Evolutionary conservation across 805 yeast genomes (phyloP), one percentile per base, ranked within the genome.

Genomic region (Cyberlindnera americana): DNA sequence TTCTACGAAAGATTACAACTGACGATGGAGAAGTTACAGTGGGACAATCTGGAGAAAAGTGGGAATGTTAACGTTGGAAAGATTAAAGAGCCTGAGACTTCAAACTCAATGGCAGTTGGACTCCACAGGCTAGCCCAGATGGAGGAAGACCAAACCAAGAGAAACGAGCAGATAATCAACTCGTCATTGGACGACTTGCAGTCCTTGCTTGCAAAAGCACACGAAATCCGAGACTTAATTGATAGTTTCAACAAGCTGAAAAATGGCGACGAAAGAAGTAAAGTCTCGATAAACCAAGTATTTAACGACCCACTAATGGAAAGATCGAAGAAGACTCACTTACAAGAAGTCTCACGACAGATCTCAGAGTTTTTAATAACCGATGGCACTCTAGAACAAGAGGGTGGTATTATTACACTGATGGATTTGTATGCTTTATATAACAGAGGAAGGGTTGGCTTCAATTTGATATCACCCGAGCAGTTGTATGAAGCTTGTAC

Each of bases 141-240:
- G 12, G 77, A 80, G 36, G 80, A 75, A 37, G 62, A 67, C 30
- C 73, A 74, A 45, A 66, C 83, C 10, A 65, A 70, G 38, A 73
- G 74, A 32, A 83, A 81, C 49, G 82, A 82, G 34, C 56, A 69
- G 14, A 69, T 89, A 1, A 63, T 90, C 41, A 74, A 75, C 25
- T 72, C 73, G 30, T 88, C 96, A 0, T 62, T 90, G 28, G 81
- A 78, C 30, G 96, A 88, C 59, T 63, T 90, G 33, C 81, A 83
- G 45, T 80, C 81, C 31, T 65, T 89, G 37, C 81, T 86, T 81
- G 70, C 77, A n/a, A 75, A 84, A 49, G 95, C 90, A 2, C 76
- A 76, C 48, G 90, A 88, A 43, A 72, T 90, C 36, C 74, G 82
- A 17, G 62, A 67, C 26, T 59, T 89, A 21, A 81, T 62, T 3